Evolutionary conservation across 2,329 filamentous ascomycete genomes (phyloP), one percentile per base, ranked within the genome.

Genomic region (Hypoxylon sp.): DNA sequence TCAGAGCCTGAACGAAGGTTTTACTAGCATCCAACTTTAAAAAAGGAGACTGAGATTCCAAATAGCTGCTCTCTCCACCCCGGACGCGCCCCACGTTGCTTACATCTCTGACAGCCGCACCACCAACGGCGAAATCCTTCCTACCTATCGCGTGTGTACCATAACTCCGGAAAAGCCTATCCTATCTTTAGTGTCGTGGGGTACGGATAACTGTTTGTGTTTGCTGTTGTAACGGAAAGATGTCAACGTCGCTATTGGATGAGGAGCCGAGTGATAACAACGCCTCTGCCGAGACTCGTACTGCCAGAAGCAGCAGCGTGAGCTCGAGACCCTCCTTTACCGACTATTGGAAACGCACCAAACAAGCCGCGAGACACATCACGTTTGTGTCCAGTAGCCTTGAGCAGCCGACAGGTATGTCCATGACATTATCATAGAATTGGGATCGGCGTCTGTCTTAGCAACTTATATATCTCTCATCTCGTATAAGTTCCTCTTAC

Each of bases 301-400:
- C 28, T 34, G n/a, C 28, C 11, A 43, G 63, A 41, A 63, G 65
- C 23, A 62, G 72, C 17, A 49, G 55, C 51, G 72, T 71, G 11
- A 77, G 55, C 52, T 73, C 71, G 14, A 77, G 81, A 64, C 83
- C 83, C 2, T 83, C 83, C n/a, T 86, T 86, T 71, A 76, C 78
- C n/a, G 73, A 78, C 9, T 86, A 82, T 64, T 83, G 83, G 82
- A 84, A 81, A 70, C 80, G 78, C 48, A 80, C 78, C 17, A 84
- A 82, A 52, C 76, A 75, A 38, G 69, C 76, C 6, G 74, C 70
- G 45, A 77, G 74, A 61, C 76, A 71, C 59, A 75, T 81, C 60
- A 79, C 74, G 1, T 82, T 82, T 50, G 78, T 82, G 34, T 73
- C 75, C 45, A 78, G 75, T 41, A 73, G 73, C 21, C 72, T 68